Evolutionary conservation across 495 filamentous ascomycete genomes (phyloP).

Genomic region (Penicillium steckii): DNA sequence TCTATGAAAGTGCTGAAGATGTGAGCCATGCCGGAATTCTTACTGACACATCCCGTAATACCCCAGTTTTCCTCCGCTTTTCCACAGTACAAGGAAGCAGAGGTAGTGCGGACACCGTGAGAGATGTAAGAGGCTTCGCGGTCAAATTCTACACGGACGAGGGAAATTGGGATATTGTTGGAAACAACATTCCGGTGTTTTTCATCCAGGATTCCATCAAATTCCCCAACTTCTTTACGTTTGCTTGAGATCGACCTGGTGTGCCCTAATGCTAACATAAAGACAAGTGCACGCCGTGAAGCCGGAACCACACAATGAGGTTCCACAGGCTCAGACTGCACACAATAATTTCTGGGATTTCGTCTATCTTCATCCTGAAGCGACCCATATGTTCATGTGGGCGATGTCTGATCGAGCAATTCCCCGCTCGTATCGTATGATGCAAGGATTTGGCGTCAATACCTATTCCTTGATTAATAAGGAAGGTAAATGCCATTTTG

Average conservation of each 20-base stretch:
- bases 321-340: slow-evolving; percentile 58
- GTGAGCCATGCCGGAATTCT: slow-evolving; percentile 70
- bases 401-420: slow-evolving; percentile 77
- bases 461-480: slow-evolving; percentile 74
- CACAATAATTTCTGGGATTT: slow-evolving; percentile 67
- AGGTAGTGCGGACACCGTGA: slow-evolving; percentile 78
- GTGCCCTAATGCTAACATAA: no score
- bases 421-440: slow-evolving; percentile 80
- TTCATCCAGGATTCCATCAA: slow-evolving; percentile 71
- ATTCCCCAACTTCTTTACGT: slow-evolving; percentile 71
- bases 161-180: slow-evolving; percentile 68
- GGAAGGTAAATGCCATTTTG: slow-evolving; percentile 68
- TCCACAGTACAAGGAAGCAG: slow-evolving; percentile 78
- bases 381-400: slow-evolving; percentile 69
- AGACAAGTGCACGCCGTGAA: slow-evolving; percentile 77
- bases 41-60: slow-evolving; percentile 76
- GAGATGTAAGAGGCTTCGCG: slow-evolving; percentile 80
- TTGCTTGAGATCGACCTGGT: no score
- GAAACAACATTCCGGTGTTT: slow-evolving; percentile 52
- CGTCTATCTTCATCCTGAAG: slow-evolving; percentile 57
- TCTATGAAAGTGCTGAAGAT: slow-evolving; percentile 67
- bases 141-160: slow-evolving; percentile 67
- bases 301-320: slow-evolving; percentile 78
- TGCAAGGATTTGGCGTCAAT: slow-evolving; percentile 91
- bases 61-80: slow-evolving; percentile 79